These are phyloP conservation scores for Orobanche coerulescens DNA, from an alignment of 257 asterid genomes.

Conservation along the genomic window DNA sequence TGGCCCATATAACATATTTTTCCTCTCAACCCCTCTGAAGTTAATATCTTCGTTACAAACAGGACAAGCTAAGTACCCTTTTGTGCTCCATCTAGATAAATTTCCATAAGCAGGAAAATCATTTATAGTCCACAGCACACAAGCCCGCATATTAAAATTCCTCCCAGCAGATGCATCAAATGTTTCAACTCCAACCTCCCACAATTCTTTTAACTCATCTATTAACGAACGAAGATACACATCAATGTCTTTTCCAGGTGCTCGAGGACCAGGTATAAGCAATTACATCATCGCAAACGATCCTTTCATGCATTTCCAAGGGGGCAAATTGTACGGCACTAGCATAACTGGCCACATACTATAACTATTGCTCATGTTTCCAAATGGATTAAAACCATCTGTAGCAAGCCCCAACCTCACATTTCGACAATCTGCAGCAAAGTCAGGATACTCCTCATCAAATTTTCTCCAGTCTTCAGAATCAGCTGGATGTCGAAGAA, in stretches of 20 bases:
- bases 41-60: neutral
- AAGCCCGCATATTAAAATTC: neutral
- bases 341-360: neutral
- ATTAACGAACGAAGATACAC: neutral
- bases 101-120: neutral
- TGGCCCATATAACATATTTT: neutral
- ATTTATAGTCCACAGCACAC: neutral
- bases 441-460: neutral
- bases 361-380: too few species aligned
- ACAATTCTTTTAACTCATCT: conserved; percentile 8
- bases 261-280: neutral
- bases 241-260: conserved; percentile 7
- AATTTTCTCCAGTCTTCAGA: neutral
- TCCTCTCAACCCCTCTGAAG: neutral
- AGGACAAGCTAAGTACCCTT: neutral
- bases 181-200: neutral
- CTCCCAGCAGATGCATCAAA: neutral
- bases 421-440: neutral
- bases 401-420: neutral
- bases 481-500: neutral
- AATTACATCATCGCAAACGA: neutral
- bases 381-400: too few species aligned
- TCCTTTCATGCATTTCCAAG: neutral
- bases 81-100: neutral
- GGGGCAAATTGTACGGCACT: neutral